phyloP scores from a whole-genome alignment of 176 grass and related monocot genomes.

The Rhynchospora pubera region DNA sequence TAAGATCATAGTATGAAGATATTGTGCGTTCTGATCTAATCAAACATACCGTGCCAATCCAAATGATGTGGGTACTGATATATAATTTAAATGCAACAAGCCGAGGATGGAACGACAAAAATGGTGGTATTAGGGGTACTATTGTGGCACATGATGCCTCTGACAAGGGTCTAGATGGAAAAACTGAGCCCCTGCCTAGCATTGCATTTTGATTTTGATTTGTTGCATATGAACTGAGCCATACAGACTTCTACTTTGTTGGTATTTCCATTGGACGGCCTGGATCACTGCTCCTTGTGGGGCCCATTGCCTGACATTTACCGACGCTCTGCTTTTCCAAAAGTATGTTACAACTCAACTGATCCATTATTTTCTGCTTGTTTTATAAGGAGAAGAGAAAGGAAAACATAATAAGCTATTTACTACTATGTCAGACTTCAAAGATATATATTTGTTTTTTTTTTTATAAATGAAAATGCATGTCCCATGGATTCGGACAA shows the following conservation, averaged over 20 bases:
- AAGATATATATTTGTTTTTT: too few species aligned
- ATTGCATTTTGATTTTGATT: slow-evolving; percentile 19
- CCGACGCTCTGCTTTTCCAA: slow-evolving; percentile 2
- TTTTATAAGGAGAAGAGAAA: too few species aligned
- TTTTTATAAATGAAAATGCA: neutral
- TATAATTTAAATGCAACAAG: neutral
- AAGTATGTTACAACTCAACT: neutral
- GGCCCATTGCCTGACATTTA: neutral
- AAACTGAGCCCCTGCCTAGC: slow-evolving; percentile 17
- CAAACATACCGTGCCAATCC: slow-evolving; percentile 5
- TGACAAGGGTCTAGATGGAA: slow-evolving; percentile 28
- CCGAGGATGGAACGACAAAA: neutral
- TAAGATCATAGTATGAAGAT: neutral
- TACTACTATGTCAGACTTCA: too few species aligned
- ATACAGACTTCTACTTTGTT: slow-evolving; percentile 14
- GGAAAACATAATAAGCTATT: too few species aligned
- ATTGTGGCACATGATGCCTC: slow-evolving; percentile 42
- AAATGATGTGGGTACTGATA: neutral
- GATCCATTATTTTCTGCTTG: too few species aligned
- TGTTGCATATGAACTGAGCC: neutral
- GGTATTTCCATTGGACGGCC: slow-evolving; percentile 7
- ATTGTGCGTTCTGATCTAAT: neutral
- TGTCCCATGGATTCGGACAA: neutral
- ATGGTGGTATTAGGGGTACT: slow-evolving; percentile 17
- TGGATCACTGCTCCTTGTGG: neutral